Conservation (phyloP, 2,329 filamentous ascomycete genomes). For the Tolypocladium pustulatum region DNA sequence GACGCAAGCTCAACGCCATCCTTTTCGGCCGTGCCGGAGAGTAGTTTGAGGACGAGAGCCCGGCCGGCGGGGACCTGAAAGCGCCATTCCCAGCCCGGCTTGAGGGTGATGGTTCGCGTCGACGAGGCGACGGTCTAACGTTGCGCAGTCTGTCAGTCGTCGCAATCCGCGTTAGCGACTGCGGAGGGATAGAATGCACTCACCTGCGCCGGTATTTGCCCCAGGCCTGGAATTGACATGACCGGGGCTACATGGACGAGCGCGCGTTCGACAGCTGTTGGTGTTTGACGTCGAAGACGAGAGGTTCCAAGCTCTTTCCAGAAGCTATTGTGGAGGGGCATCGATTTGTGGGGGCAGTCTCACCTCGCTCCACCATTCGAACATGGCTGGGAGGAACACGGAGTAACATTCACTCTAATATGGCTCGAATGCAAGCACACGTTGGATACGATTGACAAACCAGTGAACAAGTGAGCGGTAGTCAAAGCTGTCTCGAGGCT, state of each 20-base stretch:
- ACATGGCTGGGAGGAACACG: not conserved
- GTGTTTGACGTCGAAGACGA: not conserved
- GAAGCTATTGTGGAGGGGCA: not conserved
- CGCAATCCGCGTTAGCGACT: not conserved
- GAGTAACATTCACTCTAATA: no score
- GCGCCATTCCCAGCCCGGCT: slow-evolving; percentile 64
- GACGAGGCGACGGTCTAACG: slow-evolving; percentile 25
- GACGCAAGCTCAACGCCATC: slow-evolving; percentile 89
- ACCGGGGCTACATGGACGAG: slow-evolving; percentile 19
- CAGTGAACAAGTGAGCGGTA: no score
- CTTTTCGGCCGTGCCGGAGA: slow-evolving; percentile 78
- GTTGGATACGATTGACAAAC: not conserved
- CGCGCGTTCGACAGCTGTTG: not conserved
- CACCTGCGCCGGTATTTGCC: slow-evolving; percentile 54
- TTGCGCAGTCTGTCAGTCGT: slow-evolving; percentile 1
- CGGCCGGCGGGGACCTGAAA: slow-evolving; percentile 55
- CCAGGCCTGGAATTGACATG: slow-evolving; percentile 68
- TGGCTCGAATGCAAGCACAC: not conserved
- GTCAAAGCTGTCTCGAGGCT: not conserved
- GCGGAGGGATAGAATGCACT: slow-evolving; percentile 10
- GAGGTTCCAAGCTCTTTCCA: not conserved
- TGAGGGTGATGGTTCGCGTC: slow-evolving; percentile 40
- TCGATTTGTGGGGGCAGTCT: not conserved
- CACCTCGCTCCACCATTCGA: not conserved
- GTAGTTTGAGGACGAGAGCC: slow-evolving; percentile 45